Base-by-base conservation (phyloP, 2,329 filamentous ascomycete genomes). In the Clarireedia monteithiana region DNA sequence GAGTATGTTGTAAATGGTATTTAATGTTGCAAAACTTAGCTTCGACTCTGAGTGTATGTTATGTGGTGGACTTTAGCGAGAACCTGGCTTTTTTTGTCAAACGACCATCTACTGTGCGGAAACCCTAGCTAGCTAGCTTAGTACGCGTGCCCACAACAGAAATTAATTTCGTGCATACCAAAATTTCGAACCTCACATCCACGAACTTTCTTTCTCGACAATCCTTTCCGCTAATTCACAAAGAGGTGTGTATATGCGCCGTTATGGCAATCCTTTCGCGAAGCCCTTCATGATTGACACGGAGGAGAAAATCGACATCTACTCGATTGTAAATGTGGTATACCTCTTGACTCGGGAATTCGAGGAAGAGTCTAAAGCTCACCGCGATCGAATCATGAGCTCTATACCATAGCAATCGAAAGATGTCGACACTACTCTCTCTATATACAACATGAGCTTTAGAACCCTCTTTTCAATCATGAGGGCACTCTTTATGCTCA, bases 401-500 rank as follows among this genome's bases (percentile, higher is more conserved):
- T 26, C 20, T 26, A 15, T 47, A 47, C 52, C 60, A 51, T 42
- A 54, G 61, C 62, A 57, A 59, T 65, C 63, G 65, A 65, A 67
- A 67, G 66, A 68, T 64, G 59, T 59, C 63, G 82, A 85, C 82
- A 85, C 82, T 64, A 77, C 79, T 77, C 77, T 74, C 80, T 77
- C 77, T 78, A 76, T 77, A 77, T 77, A 75, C 78, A 77, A 76
- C 77, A 73, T 77, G 82, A 82, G 83, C 82, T 72, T 82, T 78
- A 84, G 83, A 86, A 85, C 83, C 83, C 82, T 83, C 76, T 74
- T 69, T 64, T 65, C 63, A 62, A 68, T 65, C 66, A 69, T 72
- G 77, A 81, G 82, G 83, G 83, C 82, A 86, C 83, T 86, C 83
- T 85, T 77, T 80, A 78, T 74, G 82, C 82, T 84, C 60, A 76